Evolutionary conservation across 2,329 filamentous ascomycete species (phyloP).

Genomic region (Botrytis squamosa): DNA sequence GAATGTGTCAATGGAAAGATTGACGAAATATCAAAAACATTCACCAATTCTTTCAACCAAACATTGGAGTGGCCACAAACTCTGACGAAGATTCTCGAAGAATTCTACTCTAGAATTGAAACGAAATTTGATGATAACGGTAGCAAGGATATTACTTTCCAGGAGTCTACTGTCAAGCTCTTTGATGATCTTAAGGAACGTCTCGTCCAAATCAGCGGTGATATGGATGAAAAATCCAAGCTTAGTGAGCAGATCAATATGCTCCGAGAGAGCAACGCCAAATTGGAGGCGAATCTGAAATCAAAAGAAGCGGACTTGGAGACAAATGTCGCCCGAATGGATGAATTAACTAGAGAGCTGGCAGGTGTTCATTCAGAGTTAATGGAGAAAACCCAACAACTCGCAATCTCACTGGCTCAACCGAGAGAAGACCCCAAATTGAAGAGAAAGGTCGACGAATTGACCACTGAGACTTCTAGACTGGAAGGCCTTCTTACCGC

Average conservation of each 20-base stretch:
- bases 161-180: conserved; percentile 26
- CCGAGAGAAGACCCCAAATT: conserved; percentile 30
- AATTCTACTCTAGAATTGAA: conserved; percentile 31
- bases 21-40: conserved; percentile 24
- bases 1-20: conserved; percentile 37
- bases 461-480: conserved; percentile 31
- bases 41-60: conserved; percentile 25
- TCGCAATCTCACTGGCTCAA: conserved; percentile 23
- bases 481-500: conserved; percentile 35
- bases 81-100: conserved; percentile 31
- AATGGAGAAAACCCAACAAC: conserved; percentile 28
- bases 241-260: conserved; percentile 30
- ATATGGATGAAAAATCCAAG: conserved; percentile 25
- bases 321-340: conserved; percentile 22
- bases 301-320: conserved; percentile 25
- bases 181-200: conserved; percentile 29
- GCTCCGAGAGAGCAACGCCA: conserved; percentile 29
- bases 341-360: conserved; percentile 28
- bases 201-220: conserved; percentile 27
- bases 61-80: conserved; percentile 24
- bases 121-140: conserved; percentile 22
- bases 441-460: conserved; percentile 26
- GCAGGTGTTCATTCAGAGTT: conserved; percentile 26
- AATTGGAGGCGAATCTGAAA: conserved; percentile 24
- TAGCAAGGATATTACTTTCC: conserved; percentile 14